These are phyloP conservation scores for Candida stauntonica DNA, from an alignment of 805 yeast genomes.

Conservation along the genomic window DNA sequence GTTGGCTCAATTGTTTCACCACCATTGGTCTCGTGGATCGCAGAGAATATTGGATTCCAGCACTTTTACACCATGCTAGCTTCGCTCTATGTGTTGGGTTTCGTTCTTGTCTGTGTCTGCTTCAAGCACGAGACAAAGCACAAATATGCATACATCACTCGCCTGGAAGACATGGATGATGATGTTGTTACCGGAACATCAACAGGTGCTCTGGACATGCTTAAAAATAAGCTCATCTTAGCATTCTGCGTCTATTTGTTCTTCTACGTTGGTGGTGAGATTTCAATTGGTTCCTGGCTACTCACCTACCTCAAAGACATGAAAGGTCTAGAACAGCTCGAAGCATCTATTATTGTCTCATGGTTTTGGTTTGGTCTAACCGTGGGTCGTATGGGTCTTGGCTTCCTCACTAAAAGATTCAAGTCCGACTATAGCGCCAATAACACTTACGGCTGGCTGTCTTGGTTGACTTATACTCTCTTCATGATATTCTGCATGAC, in stretches of 20 bases:
- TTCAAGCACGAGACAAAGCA: constrained; percentile 42
- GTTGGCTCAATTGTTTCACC: constrained; percentile 70
- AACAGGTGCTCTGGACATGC: constrained; percentile 13
- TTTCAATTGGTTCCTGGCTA: constrained; percentile 67
- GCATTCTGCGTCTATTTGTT: constrained; percentile 49
- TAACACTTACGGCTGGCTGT: constrained; percentile 29
- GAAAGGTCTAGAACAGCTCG: constrained; percentile 41
- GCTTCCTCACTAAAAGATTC: constrained; percentile 48
- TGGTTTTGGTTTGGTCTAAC: constrained; percentile 77
- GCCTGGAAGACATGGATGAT: not conserved
- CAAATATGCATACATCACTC: constrained; percentile 27
- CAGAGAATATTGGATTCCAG: constrained; percentile 24
- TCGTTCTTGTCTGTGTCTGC: constrained; percentile 31
- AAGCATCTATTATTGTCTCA: constrained; percentile 59
- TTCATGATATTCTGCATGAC: constrained; percentile 13
- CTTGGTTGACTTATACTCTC: constrained; percentile 29
- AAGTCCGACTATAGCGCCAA: constrained; percentile 38
- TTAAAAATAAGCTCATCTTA: constrained; percentile 37
- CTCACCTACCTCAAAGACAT: constrained; percentile 56
- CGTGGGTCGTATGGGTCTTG: constrained; percentile 53
- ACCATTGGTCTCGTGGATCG: constrained; percentile 47
- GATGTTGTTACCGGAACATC: not conserved
- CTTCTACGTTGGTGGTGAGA: constrained; percentile 66
- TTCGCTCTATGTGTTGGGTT: constrained; percentile 33
- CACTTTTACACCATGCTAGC: constrained; percentile 28